Conservation (phyloP, 2,329 filamentous ascomycete genomes). For the Venturia nashicola region DNA sequence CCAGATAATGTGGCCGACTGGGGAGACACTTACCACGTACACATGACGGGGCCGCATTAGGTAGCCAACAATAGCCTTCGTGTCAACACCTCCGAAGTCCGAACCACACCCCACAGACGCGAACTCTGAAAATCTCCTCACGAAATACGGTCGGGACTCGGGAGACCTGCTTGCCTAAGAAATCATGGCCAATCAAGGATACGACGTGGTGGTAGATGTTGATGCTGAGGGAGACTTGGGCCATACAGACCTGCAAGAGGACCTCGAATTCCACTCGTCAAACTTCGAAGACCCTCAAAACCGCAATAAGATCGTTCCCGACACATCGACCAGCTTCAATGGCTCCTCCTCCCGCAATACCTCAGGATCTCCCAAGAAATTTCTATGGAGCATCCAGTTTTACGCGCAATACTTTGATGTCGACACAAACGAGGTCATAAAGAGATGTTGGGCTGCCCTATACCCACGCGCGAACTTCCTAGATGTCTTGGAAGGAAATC, state of each 20-base stretch:
- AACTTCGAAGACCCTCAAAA: slow-evolving; percentile 53
- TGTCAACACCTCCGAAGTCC: background rate
- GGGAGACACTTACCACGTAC: background rate
- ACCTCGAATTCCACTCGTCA: slow-evolving; percentile 97
- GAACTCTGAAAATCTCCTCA: background rate
- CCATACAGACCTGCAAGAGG: slow-evolving; percentile 95
- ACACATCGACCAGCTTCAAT: slow-evolving; percentile 20
- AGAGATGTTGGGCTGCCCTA: slow-evolving; percentile 77
- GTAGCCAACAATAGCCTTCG: background rate
- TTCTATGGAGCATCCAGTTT: slow-evolving; percentile 84
- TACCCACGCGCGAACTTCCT: slow-evolving; percentile 91
- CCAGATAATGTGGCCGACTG: too few species aligned
- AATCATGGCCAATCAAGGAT: slow-evolving; percentile 53
- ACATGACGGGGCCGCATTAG: background rate
- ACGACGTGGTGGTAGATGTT: slow-evolving; percentile 95
- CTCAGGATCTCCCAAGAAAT: slow-evolving; percentile 48
- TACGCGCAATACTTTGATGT: slow-evolving; percentile 99
- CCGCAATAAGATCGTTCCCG: slow-evolving; percentile 36
- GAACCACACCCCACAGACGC: background rate
- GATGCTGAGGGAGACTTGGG: slow-evolving; percentile 97
- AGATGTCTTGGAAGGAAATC: slow-evolving; percentile 91
- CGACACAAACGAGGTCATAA: slow-evolving; percentile 79
- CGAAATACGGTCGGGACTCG: background rate
- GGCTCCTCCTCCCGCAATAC: slow-evolving; percentile 15
- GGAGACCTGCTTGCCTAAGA: background rate